Evolutionary conservation across 2,329 filamentous ascomycete species (phyloP).

Genomic region (Hymenotorrendiella dingleyae): DNA sequence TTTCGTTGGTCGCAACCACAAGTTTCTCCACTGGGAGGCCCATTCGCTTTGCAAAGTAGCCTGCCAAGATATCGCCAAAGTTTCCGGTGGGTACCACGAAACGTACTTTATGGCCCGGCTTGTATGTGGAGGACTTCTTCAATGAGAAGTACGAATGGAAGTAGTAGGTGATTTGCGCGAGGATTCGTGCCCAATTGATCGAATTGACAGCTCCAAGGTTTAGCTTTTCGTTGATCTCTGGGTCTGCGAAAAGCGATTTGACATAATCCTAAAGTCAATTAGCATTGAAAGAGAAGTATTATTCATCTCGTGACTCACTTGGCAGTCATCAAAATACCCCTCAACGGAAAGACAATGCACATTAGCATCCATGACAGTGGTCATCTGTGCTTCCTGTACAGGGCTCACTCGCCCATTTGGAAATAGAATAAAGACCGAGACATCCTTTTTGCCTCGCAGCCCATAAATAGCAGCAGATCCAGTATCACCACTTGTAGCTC

Average conservation of each 20-base stretch:
- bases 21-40: slow-evolving; percentile 83
- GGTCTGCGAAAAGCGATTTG: slow-evolving; percentile 85
- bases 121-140: slow-evolving; percentile 53
- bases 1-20: slow-evolving; percentile 91
- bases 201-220: slow-evolving; percentile 92
- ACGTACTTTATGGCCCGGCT: slow-evolving; percentile 63
- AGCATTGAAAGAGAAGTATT: neutral
- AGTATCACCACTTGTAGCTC: slow-evolving; percentile 82
- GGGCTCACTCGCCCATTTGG: slow-evolving; percentile 87
- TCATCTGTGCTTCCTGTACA: slow-evolving; percentile 96
- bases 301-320: slow-evolving; percentile 43
- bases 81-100: slow-evolving; percentile 94
- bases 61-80: slow-evolving; percentile 90
- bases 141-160: slow-evolving; percentile 91
- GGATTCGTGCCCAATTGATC: slow-evolving; percentile 92
- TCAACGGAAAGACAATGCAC: slow-evolving; percentile 88
- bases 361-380: slow-evolving; percentile 81
- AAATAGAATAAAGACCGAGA: slow-evolving; percentile 91
- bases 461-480: slow-evolving; percentile 96
- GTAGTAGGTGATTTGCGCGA: slow-evolving; percentile 97
- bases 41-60: slow-evolving; percentile 89
- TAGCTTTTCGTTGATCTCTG: slow-evolving; percentile 73
- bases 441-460: slow-evolving; percentile 90
- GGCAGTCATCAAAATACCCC: slow-evolving; percentile 94
- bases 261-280: slow-evolving; percentile 63